phyloP scores from a whole-genome alignment of 352 stramenopile species.

The Blastocystis sp. region DNA sequence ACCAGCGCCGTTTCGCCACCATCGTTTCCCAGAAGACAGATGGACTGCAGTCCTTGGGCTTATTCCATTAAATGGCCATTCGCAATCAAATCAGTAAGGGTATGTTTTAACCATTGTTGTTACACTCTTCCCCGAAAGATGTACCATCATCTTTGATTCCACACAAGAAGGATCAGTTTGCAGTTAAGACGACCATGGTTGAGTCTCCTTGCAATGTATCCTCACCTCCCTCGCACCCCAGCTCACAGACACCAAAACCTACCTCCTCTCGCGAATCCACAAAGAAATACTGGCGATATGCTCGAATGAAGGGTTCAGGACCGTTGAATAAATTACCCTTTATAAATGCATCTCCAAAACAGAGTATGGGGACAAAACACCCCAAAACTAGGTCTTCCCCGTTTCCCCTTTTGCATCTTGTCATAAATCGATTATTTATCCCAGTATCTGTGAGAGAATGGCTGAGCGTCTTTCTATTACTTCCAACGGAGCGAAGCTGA shows the following conservation, averaged over 20 bases:
- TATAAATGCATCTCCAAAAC: neutral
- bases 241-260: neutral
- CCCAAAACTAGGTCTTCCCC: neutral
- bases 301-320: too few species aligned
- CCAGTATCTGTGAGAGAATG: neutral
- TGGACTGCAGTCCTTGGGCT: conserved; percentile 51
- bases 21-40: conserved; percentile 66
- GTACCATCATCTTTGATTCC: conserved; percentile 58
- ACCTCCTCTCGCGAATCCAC: too few species aligned
- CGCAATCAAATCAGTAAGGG: conserved; percentile 48
- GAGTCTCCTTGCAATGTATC: conserved; percentile 36
- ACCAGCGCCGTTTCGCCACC: conserved; percentile 44
- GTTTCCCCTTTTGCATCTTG: neutral
- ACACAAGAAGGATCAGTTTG: conserved; percentile 49
- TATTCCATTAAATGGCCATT: conserved; percentile 65
- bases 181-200: conserved; percentile 62
- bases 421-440: neutral
- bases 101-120: conserved; percentile 69
- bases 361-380: neutral
- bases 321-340: neutral
- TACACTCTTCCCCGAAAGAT: conserved; percentile 69
- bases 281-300: too few species aligned
- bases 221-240: conserved; percentile 5
- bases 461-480: conserved; percentile 30
- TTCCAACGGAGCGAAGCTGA: conserved; percentile 27